A percentile compares a stretch with the other conserved stretches of the same genome.
phyloP scores from a whole-genome alignment of 1,284 basidiomycete species.

The Termitomyces sp. region DNA sequence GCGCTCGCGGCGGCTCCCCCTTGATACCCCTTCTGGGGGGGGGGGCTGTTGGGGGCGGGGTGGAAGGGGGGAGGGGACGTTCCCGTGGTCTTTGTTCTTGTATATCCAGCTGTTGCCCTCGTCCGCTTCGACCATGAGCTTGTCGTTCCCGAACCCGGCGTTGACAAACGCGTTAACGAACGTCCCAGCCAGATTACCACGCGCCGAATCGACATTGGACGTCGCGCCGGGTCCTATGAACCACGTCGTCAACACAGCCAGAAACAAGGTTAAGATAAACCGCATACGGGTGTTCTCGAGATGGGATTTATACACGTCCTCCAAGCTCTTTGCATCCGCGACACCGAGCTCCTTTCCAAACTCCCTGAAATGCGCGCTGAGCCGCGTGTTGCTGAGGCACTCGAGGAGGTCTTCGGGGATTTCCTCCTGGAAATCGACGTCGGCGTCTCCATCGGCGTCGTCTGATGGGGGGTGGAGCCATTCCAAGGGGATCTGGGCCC shows the following conservation, averaged over 20 bases:
- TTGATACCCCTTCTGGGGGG: no score
- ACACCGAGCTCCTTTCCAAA: constrained; percentile 97
- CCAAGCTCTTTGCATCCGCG: constrained; percentile 83
- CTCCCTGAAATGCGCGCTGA: constrained; percentile 83
- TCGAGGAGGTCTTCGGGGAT: constrained; percentile 82
- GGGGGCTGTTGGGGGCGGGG: no score
- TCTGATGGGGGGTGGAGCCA: constrained; percentile 69
- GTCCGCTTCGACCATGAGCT: constrained; percentile 94
- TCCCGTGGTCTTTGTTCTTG: constrained; percentile 98
- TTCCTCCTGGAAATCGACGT: constrained; percentile 51
- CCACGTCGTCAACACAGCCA: no score
- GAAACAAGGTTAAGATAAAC: neutral
- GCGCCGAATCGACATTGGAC: constrained; percentile 85
- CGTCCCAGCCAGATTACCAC: constrained; percentile 92
- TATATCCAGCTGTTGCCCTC: constrained; percentile 99
- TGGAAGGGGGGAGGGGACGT: no score
- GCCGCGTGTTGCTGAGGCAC: constrained; percentile 78
- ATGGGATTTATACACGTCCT: constrained; percentile 98
- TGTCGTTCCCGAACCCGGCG: constrained; percentile 98
- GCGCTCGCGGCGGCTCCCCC: no score
- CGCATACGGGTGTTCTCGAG: constrained; percentile 80
- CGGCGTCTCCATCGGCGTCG: constrained; percentile 53
- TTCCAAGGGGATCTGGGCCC: constrained; percentile 87
- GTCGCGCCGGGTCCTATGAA: constrained; percentile 58
- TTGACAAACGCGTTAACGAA: constrained; percentile 99